phyloP scores from a whole-genome alignment of 805 yeast genomes.

The Torulaspora maleeae region DNA sequence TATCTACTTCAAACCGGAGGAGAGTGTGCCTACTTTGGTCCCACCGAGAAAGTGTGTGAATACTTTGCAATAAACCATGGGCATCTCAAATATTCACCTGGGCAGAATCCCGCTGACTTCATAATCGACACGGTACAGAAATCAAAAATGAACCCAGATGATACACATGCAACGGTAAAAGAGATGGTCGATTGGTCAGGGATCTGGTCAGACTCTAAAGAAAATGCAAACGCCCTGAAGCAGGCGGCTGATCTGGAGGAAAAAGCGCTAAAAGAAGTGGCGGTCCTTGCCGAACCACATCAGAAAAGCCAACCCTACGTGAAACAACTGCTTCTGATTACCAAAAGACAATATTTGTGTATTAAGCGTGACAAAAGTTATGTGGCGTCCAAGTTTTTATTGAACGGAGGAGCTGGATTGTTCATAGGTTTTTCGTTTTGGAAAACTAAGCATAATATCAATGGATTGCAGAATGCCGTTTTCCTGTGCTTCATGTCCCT shows the following conservation, averaged over 20 bases:
- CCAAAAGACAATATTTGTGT: conserved; percentile 40
- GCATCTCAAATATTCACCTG: conserved; percentile 49
- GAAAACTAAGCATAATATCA: conserved; percentile 47
- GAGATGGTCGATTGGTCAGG: conserved; percentile 19
- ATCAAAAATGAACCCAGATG: conserved; percentile 45
- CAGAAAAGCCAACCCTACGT: conserved; percentile 40
- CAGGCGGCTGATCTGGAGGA: conserved; percentile 16
- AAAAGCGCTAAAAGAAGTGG: conserved; percentile 17
- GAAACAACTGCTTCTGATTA: conserved; percentile 42
- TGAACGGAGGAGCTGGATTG: conserved; percentile 51
- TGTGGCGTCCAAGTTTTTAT: conserved; percentile 53
- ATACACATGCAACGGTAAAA: background rate
- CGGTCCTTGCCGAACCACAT: conserved; percentile 17
- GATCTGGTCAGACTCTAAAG: conserved; percentile 24
- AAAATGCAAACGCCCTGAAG: conserved; percentile 8
- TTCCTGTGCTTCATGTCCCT: conserved; percentile 58
- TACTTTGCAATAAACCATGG: conserved; percentile 50
- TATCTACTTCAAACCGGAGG: conserved; percentile 67
- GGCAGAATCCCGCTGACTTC: conserved; percentile 74
- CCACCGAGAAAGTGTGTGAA: conserved; percentile 54
- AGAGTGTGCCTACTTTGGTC: conserved; percentile 67
- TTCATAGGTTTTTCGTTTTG: conserved; percentile 74
- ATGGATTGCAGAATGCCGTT: conserved; percentile 59
- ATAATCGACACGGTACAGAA: conserved; percentile 63
- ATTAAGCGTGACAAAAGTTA: conserved; percentile 61